A percentile compares a stretch with the other conserved stretches of the same genome.
phyloP scores from a whole-genome alignment of 1,284 basidiomycete genomes.

The Phylloporus gajari region DNA sequence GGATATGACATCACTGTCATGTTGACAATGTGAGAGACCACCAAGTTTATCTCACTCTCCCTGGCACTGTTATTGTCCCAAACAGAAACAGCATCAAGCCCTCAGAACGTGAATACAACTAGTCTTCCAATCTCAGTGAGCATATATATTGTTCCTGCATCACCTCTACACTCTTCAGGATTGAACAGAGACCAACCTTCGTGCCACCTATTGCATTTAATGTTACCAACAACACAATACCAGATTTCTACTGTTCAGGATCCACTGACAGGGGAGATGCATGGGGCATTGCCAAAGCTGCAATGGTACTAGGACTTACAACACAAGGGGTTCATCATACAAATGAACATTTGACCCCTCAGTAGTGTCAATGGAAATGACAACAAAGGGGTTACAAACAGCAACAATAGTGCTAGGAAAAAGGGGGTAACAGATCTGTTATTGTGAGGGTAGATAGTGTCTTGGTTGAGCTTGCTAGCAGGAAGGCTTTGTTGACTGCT shows the following conservation, averaged over 20 bases:
- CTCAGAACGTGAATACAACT: background rate
- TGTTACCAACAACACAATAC: constrained; percentile 84
- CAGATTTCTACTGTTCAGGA: constrained; percentile 79
- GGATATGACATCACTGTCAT: constrained; percentile 71
- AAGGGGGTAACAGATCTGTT: constrained; percentile 30
- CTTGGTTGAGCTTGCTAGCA: constrained; percentile 67
- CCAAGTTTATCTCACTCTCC: constrained; percentile 40
- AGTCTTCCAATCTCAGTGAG: constrained; percentile 64
- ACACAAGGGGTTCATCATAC: constrained; percentile 72
- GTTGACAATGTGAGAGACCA: constrained; percentile 56
- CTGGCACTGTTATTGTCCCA: constrained; percentile 25
- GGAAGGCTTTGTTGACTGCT: constrained; percentile 77
- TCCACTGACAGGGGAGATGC: constrained; percentile 80
- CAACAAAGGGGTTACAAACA: constrained; percentile 30
- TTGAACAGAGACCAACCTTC: constrained; percentile 66
- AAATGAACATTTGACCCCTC: constrained; percentile 63
- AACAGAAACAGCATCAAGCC: background rate
- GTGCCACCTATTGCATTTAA: constrained; percentile 79
- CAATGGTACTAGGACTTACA: constrained; percentile 79
- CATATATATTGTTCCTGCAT: constrained; percentile 78
- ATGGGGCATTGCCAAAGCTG: constrained; percentile 73
- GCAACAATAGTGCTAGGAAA: constrained; percentile 34
- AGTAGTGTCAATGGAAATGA: constrained; percentile 36
- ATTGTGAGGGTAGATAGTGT: constrained; percentile 65
- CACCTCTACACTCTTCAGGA: constrained; percentile 81